phyloP scores from a whole-genome alignment of 2,329 filamentous ascomycete genomes.

The Pyricularia grisea region DNA sequence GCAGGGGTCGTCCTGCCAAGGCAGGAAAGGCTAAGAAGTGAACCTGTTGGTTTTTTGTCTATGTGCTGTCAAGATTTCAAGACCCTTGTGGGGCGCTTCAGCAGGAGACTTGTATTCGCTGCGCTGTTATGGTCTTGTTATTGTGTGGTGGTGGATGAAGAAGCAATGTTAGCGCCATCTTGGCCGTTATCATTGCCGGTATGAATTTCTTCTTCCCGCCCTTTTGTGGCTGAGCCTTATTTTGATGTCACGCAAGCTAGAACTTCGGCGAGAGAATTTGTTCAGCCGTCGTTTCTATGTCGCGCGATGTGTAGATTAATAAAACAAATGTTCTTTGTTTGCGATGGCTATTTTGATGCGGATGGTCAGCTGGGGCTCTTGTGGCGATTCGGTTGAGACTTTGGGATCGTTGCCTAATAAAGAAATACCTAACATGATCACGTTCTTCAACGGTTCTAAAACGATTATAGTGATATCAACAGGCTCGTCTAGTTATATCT shows the following conservation, averaged over 20 bases:
- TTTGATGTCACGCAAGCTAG: not conserved
- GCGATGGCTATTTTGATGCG: not conserved
- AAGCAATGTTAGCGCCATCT: not conserved
- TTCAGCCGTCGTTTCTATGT: too few relatives aligned
- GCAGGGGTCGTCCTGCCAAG: constrained; percentile 23
- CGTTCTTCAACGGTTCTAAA: not conserved
- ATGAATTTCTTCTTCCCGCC: not conserved
- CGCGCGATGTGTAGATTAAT: not conserved
- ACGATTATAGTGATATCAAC: not conserved
- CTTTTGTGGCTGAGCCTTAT: not conserved
- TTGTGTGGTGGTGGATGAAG: not conserved
- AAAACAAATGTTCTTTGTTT: not conserved
- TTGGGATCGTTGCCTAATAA: not conserved
- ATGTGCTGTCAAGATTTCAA: not conserved
- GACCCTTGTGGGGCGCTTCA: not conserved
- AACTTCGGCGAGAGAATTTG: not conserved
- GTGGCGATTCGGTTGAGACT: not conserved
- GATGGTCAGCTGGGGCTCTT: not conserved
- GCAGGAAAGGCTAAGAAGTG: constrained; percentile 35
- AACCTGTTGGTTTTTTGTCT: not conserved
- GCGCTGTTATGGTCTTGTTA: not conserved
- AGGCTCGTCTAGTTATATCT: not conserved
- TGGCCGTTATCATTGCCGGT: not conserved
- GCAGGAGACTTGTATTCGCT: not conserved
- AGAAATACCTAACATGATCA: too few relatives aligned